Evolutionary conservation across 257 asterid genomes (phyloP).

Genomic region (Solanum tacnaense): DNA sequence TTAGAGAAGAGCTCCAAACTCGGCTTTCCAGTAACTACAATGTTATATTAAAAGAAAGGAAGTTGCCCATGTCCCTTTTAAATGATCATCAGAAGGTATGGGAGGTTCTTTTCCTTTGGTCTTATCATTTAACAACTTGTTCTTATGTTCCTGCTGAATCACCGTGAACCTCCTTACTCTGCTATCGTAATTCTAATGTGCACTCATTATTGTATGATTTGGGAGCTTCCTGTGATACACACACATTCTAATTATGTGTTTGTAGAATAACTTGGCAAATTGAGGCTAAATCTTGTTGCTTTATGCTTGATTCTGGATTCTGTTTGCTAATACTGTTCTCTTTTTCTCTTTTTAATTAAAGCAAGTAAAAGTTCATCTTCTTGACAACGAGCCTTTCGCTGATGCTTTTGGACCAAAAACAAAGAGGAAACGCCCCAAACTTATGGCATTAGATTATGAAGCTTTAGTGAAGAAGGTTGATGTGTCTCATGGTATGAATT

Average conservation of each 20-base stretch:
- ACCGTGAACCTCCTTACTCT: background rate
- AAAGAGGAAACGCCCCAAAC: conserved; percentile 79
- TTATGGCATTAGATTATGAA: conserved; percentile 62
- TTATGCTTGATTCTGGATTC: background rate
- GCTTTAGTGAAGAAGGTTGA: conserved; percentile 69
- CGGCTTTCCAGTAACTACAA: conserved; percentile 79
- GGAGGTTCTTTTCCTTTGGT: background rate
- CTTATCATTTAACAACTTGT: background rate
- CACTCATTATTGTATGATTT: background rate
- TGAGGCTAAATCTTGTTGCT: background rate
- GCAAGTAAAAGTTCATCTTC: conserved; percentile 97
- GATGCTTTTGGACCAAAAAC: conserved; percentile 86
- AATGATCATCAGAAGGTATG: conserved; percentile 85
- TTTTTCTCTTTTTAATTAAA: conserved; percentile 10
- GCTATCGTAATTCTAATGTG: background rate
- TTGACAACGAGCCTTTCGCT: conserved; percentile 79
- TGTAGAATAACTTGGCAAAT: background rate
- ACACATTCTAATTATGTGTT: background rate
- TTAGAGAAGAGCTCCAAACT: conserved; percentile 69
- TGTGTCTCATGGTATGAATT: conserved; percentile 75
- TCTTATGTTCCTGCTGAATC: background rate
- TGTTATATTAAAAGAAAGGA: conserved; percentile 80
- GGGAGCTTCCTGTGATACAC: background rate
- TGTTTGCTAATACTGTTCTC: background rate
- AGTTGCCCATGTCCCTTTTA: conserved; percentile 80